Evolutionary conservation across 2,329 filamentous ascomycete genomes (phyloP), one percentile per base, ranked within the genome.

Genomic region (Coniella vitis): DNA sequence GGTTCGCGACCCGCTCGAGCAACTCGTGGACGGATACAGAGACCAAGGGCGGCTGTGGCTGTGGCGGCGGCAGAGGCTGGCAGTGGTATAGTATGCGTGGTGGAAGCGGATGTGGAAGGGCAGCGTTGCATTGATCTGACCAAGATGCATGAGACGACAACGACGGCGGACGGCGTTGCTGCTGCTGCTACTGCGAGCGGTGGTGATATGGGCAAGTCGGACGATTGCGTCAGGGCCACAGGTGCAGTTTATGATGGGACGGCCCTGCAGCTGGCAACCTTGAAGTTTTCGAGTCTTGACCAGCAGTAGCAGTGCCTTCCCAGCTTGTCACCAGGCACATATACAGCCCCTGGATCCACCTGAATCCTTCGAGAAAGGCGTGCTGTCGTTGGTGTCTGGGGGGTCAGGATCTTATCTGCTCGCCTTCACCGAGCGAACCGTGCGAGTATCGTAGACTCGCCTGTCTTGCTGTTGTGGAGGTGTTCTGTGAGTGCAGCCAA

Each of bases 61-160:
- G 14, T 16, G 51, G 42, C 37, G 38, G 45, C 32, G 44, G 29
- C 25, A 44, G 38, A 38, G 36, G 22, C 31, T 44, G n/a, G n/a
- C n/a, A 29, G 25, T 29, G 25, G 25, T 29, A 29, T 29, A 5
- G 25, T 29, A 29, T 39, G 39, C 14, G 22, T 38, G 39, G 39
- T 25, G 31, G 39, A 39, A 32, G 45, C 25, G 37, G 43, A 32
- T 34, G 35, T 29, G 34, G 19, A 36, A 16, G 13, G 17, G 42
- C 41, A 51, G 48, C 41, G 48, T 54, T 43, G 48, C 50, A 52
- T 49, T 44, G 43, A 45, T 39, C 51, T 44, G 45, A 42, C 35
- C 43, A 45, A 29, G 43, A 29, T 38, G 49, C 29, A 29, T 40
- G 32, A 38, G 45, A 40, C 41, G 45, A 36, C 22, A 49, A 47